Base-by-base conservation (phyloP, 2,329 filamentous ascomycete species). In the Penicillium hordei region DNA sequence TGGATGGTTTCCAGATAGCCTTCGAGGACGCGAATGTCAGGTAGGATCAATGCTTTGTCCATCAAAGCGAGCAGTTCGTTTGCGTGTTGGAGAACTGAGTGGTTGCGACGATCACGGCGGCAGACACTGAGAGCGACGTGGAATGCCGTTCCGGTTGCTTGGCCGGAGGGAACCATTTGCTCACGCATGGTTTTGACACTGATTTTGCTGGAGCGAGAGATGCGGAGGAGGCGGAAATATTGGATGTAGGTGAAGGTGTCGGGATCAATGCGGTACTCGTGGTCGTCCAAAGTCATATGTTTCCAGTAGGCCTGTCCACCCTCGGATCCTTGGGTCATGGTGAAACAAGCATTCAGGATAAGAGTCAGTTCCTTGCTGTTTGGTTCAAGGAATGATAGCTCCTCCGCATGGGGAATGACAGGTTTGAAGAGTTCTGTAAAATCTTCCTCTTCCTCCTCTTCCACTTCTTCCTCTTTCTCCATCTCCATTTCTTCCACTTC, bases 301-400 rank as follows among this genome's bases (percentile, higher is more conserved):
- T 88, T 79, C 93, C 93, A 97, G 56, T 97, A 97, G 33, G 81
- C 81, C 52, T 83, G 75, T n/a, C 86, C 89, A n/a, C 83, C 75
- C 15, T 82, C 81, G 8, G 85, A 84, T 52, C 84, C 81, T 51
- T 83, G 82, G 33, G 87, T 82, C 33, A 83, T 81, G 13, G 81
- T 76, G 42, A 65, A 57, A 51, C 91, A 84, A 7, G 87, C 82
- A 45, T 85, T 79, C 42, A 96, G 74, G 21, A 95, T 70, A 44
- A 95, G 73, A 1, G 88, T 88, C 2, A 99, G 82, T 0, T 80
- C 83, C 59, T 79, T 79, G 60, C 82, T 83, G n/a, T 76, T 74
- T 0, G 84, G 80, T 15, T 65, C 69, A 10, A 81, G 77, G 62
- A 79, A 82, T 21, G 45, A 60, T 45, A 58, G 67, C 51, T 50